A percentile compares a stretch with the other conserved stretches of the same genome.
Conservation (phyloP, 306 rosid genomes). For the Corylus avellana region DNA sequence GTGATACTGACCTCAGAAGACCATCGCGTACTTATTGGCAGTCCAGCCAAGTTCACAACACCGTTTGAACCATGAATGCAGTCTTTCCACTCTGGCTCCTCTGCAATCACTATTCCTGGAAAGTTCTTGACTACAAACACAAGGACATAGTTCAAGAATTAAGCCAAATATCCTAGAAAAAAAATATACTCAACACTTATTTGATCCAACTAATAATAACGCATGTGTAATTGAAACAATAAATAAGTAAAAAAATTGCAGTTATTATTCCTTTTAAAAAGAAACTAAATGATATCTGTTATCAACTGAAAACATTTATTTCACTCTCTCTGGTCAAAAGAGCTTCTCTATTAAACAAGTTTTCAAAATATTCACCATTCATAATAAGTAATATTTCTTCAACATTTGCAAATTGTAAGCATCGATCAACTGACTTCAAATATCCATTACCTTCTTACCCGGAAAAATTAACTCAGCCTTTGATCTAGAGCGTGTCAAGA, state of each 20-base stretch:
- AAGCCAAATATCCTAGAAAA: conserved; percentile 20
- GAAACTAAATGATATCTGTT: not conserved
- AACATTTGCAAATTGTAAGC: conserved; percentile 14
- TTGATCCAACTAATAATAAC: not conserved
- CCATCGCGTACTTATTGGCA: conserved; percentile 97
- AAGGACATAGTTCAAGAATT: conserved; percentile 27
- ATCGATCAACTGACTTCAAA: conserved; percentile 21
- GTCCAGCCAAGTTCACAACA: conserved; percentile 91
- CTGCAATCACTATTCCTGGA: conserved; percentile 83
- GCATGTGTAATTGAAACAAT: not conserved
- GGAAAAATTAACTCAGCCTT: conserved; percentile 90
- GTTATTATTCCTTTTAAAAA: not conserved
- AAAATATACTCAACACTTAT: not conserved
- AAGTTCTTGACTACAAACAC: conserved; percentile 67
- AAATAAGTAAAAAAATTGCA: not conserved
- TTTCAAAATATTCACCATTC: conserved; percentile 14
- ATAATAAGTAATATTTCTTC: conserved; percentile 10
- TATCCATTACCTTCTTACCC: conserved; percentile 96
- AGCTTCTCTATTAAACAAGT: not conserved
- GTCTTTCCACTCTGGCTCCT: conserved; percentile 81
- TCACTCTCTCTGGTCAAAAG: not conserved
- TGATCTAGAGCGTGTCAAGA: conserved; percentile 88
- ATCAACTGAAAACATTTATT: not conserved
- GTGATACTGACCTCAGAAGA: conserved; percentile 70
- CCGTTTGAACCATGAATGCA: conserved; percentile 80